phyloP scores from a whole-genome alignment of 768 basidiomycete genomes.

The Rhizopogon vesiculosus region DNA sequence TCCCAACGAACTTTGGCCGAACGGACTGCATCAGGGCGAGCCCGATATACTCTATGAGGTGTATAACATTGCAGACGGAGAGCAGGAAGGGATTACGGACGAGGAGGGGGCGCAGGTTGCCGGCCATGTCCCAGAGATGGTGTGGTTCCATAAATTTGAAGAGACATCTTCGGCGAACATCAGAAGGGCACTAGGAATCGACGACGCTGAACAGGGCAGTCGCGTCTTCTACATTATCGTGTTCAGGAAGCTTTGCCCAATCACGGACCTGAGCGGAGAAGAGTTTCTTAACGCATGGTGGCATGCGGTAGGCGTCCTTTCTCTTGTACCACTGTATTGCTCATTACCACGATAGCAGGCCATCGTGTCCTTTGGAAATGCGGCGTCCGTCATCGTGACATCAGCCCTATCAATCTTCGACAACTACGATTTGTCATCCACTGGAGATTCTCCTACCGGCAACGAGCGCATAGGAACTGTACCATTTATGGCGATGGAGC shows the following conservation, averaged over 20 bases:
- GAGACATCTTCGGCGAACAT: background rate
- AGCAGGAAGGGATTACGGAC: background rate
- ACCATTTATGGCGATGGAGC: conserved; percentile 8
- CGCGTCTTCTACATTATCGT: conserved; percentile 8
- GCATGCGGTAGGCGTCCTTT: background rate
- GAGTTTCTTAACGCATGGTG: conserved; percentile 2
- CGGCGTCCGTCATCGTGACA: conserved; percentile 5
- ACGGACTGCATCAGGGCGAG: background rate
- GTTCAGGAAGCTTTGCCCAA: background rate
- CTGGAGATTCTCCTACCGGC: background rate
- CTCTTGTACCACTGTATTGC: background rate
- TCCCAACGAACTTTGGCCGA: background rate
- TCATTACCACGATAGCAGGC: background rate
- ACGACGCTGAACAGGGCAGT: background rate
- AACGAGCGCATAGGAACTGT: conserved; percentile 7
- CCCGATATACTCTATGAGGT: background rate
- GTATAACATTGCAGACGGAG: background rate
- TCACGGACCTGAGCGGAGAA: background rate
- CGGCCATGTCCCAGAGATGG: background rate
- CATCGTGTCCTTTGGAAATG: conserved; percentile 4
- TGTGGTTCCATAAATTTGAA: too few species aligned
- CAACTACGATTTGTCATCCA: conserved; percentile 4
- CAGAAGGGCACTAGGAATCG: too few species aligned
- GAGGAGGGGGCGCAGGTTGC: too few species aligned
- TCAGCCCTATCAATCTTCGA: conserved; percentile 8